A percentile compares a stretch with the other conserved stretches of the same genome.
Conservation (phyloP, 2,329 filamentous ascomycete species). For the Didymella exigua region DNA sequence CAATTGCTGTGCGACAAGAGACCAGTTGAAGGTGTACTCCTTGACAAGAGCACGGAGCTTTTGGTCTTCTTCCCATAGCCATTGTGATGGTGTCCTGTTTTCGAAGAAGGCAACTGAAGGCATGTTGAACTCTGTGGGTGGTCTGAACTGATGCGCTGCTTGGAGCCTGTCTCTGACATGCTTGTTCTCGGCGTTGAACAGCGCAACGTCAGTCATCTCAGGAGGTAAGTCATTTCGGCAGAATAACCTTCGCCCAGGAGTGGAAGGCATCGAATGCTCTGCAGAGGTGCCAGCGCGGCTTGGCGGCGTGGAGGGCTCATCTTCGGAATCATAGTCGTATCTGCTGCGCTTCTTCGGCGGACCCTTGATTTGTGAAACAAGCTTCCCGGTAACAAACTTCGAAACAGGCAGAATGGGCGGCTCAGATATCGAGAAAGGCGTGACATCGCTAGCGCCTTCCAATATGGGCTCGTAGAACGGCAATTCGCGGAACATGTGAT, state of each 20-base stretch:
- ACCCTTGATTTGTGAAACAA: constrained; percentile 69
- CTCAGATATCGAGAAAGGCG: constrained; percentile 41
- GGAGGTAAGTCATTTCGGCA: constrained; percentile 63
- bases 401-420: constrained; percentile 78
- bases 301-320: constrained; percentile 53
- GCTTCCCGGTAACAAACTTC: constrained; percentile 82
- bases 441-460: constrained; percentile 41
- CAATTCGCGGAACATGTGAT: constrained; percentile 78
- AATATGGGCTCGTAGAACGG: constrained; percentile 70
- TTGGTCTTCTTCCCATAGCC: constrained; percentile 89
- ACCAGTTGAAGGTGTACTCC: constrained; percentile 98
- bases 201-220: constrained; percentile 75
- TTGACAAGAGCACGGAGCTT: constrained; percentile 83
- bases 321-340: constrained; percentile 80
- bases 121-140: constrained; percentile 90
- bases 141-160: constrained; percentile 88
- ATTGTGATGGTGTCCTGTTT: constrained; percentile 82
- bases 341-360: constrained; percentile 78
- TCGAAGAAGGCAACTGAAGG: constrained; percentile 91
- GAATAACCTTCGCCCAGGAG: constrained; percentile 47
- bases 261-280: constrained; percentile 51
- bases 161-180: constrained; percentile 87
- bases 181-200: constrained; percentile 90
- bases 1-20: constrained; percentile 83
- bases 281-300: constrained; percentile 49